Evolutionary conservation across 1,284 basidiomycete genomes (phyloP).

Genomic region (Athelia psychrophila): DNA sequence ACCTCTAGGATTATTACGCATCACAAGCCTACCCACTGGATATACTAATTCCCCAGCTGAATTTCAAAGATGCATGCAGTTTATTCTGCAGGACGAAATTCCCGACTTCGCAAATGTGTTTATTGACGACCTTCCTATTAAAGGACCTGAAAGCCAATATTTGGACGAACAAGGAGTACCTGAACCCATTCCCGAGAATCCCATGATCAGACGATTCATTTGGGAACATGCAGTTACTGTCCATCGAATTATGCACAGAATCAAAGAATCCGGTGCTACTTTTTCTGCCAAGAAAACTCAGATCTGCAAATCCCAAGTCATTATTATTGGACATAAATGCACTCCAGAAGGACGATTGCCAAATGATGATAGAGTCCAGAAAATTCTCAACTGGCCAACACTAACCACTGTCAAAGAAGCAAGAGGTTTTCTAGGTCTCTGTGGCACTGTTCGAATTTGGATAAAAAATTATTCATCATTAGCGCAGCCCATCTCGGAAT

Average conservation of each 20-base stretch:
- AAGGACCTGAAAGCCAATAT: slow-evolving; percentile 10
- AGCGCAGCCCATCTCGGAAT: slow-evolving; percentile 20
- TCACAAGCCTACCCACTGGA: slow-evolving; percentile 31
- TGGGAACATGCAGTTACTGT: slow-evolving; percentile 29
- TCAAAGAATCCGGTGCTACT: slow-evolving; percentile 16
- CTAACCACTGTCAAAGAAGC: slow-evolving; percentile 21
- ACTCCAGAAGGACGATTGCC: slow-evolving; percentile 20
- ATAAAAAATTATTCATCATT: slow-evolving; percentile 23
- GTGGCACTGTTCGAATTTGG: slow-evolving; percentile 26
- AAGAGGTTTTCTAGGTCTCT: slow-evolving; percentile 24
- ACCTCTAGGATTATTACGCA: slow-evolving; percentile 24
- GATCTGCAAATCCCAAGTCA: slow-evolving; percentile 16
- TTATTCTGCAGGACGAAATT: slow-evolving; percentile 26
- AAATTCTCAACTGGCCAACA: slow-evolving; percentile 25
- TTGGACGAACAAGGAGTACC: slow-evolving; percentile 14
- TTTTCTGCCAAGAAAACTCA: slow-evolving; percentile 21
- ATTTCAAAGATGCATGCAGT: slow-evolving; percentile 32
- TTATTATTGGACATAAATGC: slow-evolving; percentile 21
- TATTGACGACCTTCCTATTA: slow-evolving; percentile 14
- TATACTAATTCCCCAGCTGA: slow-evolving; percentile 33
- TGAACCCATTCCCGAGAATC: slow-evolving; percentile 19
- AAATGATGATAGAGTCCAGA: slow-evolving; percentile 20
- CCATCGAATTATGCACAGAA: slow-evolving; percentile 22
- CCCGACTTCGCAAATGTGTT: slow-evolving; percentile 21
- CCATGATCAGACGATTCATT: slow-evolving; percentile 25